These are phyloP conservation scores for Quercus tomentella DNA, from an alignment of 331 rosid species.

Conservation along the genomic window DNA sequence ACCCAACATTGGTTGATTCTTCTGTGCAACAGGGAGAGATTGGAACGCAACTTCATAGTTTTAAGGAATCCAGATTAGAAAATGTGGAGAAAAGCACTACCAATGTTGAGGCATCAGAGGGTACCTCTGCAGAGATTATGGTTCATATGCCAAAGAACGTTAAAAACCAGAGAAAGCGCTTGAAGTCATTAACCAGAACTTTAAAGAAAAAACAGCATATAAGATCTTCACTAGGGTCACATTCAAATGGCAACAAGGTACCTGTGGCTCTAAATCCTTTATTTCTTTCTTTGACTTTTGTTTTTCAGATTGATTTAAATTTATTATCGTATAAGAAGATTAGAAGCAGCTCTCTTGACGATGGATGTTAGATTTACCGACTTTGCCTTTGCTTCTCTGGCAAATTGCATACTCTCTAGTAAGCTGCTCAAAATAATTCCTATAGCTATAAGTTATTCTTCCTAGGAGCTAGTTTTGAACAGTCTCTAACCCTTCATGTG, in stretches of 20 bases:
- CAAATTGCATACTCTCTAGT: not conserved
- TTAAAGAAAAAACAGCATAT: slow-evolving; percentile 40
- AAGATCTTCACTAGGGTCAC: slow-evolving; percentile 25
- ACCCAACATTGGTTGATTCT: slow-evolving; percentile 2
- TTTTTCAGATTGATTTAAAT: not conserved
- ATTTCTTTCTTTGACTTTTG: not conserved
- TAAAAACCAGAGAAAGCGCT: slow-evolving; percentile 30
- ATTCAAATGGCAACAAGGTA: slow-evolving; percentile 51
- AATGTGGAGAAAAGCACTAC: slow-evolving; percentile 25
- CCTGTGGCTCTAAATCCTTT: slow-evolving; percentile 5
- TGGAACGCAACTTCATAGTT: slow-evolving; percentile 22
- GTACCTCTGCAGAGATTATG: slow-evolving; percentile 26
- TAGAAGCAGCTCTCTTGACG: too few relatives aligned
- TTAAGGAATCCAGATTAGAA: slow-evolving; percentile 37
- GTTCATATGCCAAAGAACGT: slow-evolving; percentile 20
- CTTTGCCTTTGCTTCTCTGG: not conserved
- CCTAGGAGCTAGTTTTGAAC: not conserved
- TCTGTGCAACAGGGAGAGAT: slow-evolving; percentile 44
- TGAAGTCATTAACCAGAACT: slow-evolving; percentile 31
- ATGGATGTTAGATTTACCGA: too few relatives aligned
- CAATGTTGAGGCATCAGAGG: slow-evolving; percentile 34
- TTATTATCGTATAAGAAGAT: not conserved
- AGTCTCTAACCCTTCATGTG: not conserved
- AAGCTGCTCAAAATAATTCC: not conserved
- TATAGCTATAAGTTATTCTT: not conserved